These are phyloP conservation scores for Malassezia slooffiae DNA, from an alignment of 1,284 basidiomycete genomes.

Conservation along the genomic window DNA sequence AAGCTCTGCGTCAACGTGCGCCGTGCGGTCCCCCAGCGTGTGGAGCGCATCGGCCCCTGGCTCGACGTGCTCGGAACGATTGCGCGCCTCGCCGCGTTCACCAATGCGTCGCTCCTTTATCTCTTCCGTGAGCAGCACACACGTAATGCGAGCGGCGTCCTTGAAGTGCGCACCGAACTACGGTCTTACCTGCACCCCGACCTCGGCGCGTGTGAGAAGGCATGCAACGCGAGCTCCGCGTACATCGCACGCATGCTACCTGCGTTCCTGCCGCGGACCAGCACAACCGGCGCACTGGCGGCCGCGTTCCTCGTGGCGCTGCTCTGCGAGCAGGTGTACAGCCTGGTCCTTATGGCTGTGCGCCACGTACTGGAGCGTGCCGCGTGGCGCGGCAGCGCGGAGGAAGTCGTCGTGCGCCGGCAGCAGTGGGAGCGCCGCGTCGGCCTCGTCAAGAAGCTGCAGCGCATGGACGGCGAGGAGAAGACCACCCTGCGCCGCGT, in stretches of 20 bases:
- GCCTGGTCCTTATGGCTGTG: conserved; percentile 20
- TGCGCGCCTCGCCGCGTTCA: conserved; percentile 30
- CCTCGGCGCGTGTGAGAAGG: background rate
- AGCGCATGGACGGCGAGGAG: background rate
- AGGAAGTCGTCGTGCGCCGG: conserved; percentile 28
- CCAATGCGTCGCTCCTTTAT: conserved; percentile 32
- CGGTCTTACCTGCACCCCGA: conserved; percentile 22
- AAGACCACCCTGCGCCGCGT: too few species aligned
- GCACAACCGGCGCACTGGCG: conserved; percentile 24
- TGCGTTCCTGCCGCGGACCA: conserved; percentile 18
- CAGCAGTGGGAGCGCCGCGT: conserved; percentile 32
- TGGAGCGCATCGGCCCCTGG: conserved; percentile 89
- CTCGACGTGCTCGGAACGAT: conserved; percentile 58
- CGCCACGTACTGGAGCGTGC: conserved; percentile 32
- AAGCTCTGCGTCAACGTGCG: conserved; percentile 80
- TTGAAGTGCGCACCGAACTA: conserved; percentile 23
- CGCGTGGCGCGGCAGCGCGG: conserved; percentile 34
- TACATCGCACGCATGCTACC: conserved; percentile 17
- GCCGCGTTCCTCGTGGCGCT: conserved; percentile 35
- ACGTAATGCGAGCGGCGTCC: conserved; percentile 13
- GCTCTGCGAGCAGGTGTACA: conserved; percentile 36
- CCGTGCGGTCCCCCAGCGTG: conserved; percentile 70
- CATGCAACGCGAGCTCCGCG: background rate
- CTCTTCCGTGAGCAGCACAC: conserved; percentile 22
- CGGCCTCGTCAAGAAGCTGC: conserved; percentile 5